Conservation (phyloP, 2,329 filamentous ascomycete species). For the Pseudocercospora fijiensis region DNA sequence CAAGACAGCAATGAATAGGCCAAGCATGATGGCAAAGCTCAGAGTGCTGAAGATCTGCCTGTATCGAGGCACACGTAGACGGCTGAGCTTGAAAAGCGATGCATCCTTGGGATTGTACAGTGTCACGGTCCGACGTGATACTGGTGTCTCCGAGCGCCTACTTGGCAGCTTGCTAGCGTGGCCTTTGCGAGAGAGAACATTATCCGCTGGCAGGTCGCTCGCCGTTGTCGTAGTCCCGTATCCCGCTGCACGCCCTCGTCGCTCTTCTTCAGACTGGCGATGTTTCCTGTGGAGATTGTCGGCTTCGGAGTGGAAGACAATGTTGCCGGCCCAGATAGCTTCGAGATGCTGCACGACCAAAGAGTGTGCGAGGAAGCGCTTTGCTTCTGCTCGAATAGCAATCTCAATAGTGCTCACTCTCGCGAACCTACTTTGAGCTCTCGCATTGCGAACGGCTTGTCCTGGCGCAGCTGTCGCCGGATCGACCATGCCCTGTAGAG, state of each 20-base stretch:
- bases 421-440: conserved; percentile 59
- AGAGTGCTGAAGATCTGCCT: conserved; percentile 85
- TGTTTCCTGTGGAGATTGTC: conserved; percentile 74
- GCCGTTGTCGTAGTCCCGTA: conserved; percentile 44
- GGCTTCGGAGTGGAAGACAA: conserved; percentile 87
- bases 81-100: conserved; percentile 85
- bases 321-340: conserved; percentile 93
- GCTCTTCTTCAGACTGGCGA: conserved; percentile 36
- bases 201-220: conserved; percentile 34
- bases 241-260: conserved; percentile 22
- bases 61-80: conserved; percentile 86
- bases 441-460: conserved; percentile 28
- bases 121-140: conserved; percentile 70
- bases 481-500: conserved; percentile 73
- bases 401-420: conserved; percentile 89
- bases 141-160: conserved; percentile 31
- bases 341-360: conserved; percentile 93
- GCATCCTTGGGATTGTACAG: conserved; percentile 89
- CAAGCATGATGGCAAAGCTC: conserved; percentile 81
- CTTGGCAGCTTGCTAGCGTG: conserved; percentile 23
- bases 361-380: conserved; percentile 87
- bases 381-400: conserved; percentile 87
- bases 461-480: conserved; percentile 39
- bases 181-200: conserved; percentile 33
- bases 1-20: conserved; percentile 81